phyloP scores from a whole-genome alignment of 495 filamentous ascomycete species.

The Aspergillus asperescens region DNA sequence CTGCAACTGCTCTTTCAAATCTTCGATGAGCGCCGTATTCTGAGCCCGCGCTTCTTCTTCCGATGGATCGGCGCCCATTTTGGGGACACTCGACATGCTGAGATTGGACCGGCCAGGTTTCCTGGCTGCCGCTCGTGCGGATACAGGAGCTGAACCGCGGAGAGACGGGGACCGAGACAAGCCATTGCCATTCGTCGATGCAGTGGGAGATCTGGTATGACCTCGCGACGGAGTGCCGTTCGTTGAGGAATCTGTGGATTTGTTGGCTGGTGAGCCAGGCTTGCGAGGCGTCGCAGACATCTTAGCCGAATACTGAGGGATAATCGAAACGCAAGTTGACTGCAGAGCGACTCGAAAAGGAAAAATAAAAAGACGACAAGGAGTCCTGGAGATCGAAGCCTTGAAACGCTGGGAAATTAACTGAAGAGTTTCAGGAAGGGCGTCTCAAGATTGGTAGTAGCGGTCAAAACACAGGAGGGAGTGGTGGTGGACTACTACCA shows the following conservation, averaged over 20 bases:
- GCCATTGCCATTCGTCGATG: constrained; percentile 38
- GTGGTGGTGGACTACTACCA: constrained; percentile 17
- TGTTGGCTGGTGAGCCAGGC: constrained; percentile 37
- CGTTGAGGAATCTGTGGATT: constrained; percentile 31
- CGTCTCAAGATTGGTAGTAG: constrained; percentile 23
- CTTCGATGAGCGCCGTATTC: constrained; percentile 74
- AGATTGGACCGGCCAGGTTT: constrained; percentile 55
- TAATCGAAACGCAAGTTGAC: constrained; percentile 9
- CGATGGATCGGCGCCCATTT: constrained; percentile 52
- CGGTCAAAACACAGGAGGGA: constrained; percentile 30
- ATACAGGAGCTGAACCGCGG: constrained; percentile 53
- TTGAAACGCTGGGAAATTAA: constrained; percentile 29
- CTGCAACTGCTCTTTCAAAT: constrained; percentile 72
- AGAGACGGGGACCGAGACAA: constrained; percentile 39
- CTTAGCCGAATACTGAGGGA: constrained; percentile 22
- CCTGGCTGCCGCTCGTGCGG: constrained; percentile 62
- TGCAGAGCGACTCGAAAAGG: constrained; percentile 14
- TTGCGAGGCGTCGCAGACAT: constrained; percentile 46
- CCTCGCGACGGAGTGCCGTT: constrained; percentile 39
- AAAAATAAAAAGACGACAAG: constrained; percentile 10
- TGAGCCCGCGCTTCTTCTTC: constrained; percentile 63
- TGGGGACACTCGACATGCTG: constrained; percentile 51
- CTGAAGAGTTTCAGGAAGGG: constrained; percentile 24
- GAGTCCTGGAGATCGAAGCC: constrained; percentile 4
- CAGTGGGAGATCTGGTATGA: constrained; percentile 41